These are phyloP conservation scores for Bipolaris zeicola DNA, from an alignment of 2,329 filamentous ascomycete species.

Conservation along the genomic window DNA sequence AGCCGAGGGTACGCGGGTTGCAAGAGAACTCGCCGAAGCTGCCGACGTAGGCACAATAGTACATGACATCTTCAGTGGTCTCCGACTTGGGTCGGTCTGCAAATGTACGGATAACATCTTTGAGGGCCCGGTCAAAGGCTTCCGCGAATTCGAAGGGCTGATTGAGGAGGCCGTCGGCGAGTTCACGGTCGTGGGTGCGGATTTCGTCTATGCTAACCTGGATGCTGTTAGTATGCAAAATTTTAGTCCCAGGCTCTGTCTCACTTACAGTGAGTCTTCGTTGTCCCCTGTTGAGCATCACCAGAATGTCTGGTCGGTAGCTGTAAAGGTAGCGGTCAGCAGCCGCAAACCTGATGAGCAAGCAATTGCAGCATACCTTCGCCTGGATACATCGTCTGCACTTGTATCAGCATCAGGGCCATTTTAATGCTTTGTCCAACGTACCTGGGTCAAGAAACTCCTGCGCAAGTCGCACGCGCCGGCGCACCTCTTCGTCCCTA, in stretches of 20 bases:
- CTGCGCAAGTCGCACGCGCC: conserved; percentile 83
- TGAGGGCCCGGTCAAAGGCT: conserved; percentile 89
- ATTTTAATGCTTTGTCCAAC: conserved; percentile 35
- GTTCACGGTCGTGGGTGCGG: conserved; percentile 80
- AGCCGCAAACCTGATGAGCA: conserved; percentile 16
- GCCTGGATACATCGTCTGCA: conserved; percentile 61
- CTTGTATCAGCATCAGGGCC: conserved; percentile 27
- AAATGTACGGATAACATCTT: conserved; percentile 82
- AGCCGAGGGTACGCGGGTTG: conserved; percentile 91
- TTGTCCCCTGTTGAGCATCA: conserved; percentile 68
- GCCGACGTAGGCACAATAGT: conserved; percentile 96
- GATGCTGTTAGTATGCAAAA: conserved; percentile 4
- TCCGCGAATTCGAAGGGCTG: conserved; percentile 86
- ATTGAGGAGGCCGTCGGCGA: conserved; percentile 79
- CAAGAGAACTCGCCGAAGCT: conserved; percentile 94
- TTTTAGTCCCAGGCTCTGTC: too few relatives aligned
- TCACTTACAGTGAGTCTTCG: conserved; percentile 60
- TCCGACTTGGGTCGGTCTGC: conserved; percentile 77
- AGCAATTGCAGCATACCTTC: conserved; percentile 52
- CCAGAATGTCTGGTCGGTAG: conserved; percentile 87
- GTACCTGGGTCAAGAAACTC: conserved; percentile 94
- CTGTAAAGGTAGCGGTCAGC: conserved; percentile 60
- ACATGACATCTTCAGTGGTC: conserved; percentile 75
- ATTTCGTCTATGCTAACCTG: conserved; percentile 78
- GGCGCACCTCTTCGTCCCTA: conserved; percentile 80